Evolutionary conservation across 192 early-diverging fungal species (phyloP), one percentile per base, ranked within the genome.

Genomic region (Entomortierella beljakovae): DNA sequence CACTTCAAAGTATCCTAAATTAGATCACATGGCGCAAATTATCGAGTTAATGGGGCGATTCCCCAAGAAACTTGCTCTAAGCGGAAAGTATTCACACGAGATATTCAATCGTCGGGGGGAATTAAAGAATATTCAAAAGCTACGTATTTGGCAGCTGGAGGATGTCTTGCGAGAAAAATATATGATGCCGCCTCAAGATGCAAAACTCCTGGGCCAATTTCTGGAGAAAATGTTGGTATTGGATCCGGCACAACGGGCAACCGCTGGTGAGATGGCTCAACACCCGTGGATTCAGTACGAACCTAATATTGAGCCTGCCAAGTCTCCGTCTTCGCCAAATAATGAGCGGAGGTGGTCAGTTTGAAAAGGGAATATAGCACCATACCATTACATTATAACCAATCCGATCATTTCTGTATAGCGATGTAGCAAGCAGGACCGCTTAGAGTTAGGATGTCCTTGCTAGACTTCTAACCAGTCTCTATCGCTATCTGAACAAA

Each of bases 1-100:
- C 42, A 16, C 28, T 26, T 54, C 11, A 9, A 6, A 25, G 25
- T 7, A 29, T 54, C 28, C 26, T 51, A 4, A 11, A 37, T n/a
- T 58, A 94, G 97, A 99, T 81, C 97, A 99, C 69, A 85, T 99
- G 57, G 97, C 97, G 0, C 97, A 97, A 82, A 98, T 99, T 59
- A 91, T 95, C 31, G 97, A 99, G 80, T 88, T 97, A 18, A 72
- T 99, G 28, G 97, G 96, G n/a, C 84, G 85, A 4, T 93, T 97
- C 72, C 92, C 93, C 0, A 92, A 88, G 71, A 83, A 87, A 42
- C 83, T 99, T 67, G 91, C 94, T 0, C 82, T 93, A 42, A 89
- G 86, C 3, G 97, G 97, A 20, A 94, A 93, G 81, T 95, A 92
- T 69, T 92, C 91, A 23, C 82, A 75, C 35, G 94, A 96, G 63